A percentile compares a stretch with the other conserved stretches of the same genome.
phyloP scores from a whole-genome alignment of 2,329 filamentous ascomycete genomes.

The Blastomyces parvus region DNA sequence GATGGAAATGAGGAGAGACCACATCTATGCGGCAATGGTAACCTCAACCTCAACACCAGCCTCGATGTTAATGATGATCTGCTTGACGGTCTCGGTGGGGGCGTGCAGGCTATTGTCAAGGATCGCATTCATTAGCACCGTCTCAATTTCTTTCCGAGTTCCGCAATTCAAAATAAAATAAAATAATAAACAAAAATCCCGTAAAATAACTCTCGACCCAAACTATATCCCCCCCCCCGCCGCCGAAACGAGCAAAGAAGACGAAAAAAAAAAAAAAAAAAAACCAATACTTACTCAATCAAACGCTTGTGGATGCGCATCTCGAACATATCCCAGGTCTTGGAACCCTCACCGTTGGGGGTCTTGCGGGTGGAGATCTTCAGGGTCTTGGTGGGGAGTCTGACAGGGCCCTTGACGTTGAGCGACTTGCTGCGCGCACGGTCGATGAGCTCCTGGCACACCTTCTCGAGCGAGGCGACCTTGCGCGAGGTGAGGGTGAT shows the following conservation, averaged over 20 bases:
- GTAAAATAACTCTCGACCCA: too few species aligned
- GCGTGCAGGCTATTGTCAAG: conserved; percentile 61
- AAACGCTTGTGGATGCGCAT: conserved; percentile 99
- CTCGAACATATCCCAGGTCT: conserved; percentile 99
- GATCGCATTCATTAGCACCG: conserved; percentile 13
- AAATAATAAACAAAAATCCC: too few species aligned
- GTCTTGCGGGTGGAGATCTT: conserved; percentile 98
- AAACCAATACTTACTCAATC: conserved; percentile 60
- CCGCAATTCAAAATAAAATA: background rate
- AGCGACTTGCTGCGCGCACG: conserved; percentile 98
- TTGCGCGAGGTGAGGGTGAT: conserved; percentile 96
- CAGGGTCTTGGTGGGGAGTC: conserved; percentile 92
- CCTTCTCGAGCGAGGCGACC: conserved; percentile 92
- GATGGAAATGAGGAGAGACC: conserved; percentile 1
- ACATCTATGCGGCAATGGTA: conserved; percentile 43
- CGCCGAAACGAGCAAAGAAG: too few species aligned
- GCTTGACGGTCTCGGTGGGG: conserved; percentile 67
- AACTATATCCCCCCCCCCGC: too few species aligned
- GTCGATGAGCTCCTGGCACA: conserved; percentile 96
- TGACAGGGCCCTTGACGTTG: conserved; percentile 95
- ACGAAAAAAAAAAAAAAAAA: background rate
- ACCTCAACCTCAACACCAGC: conserved; percentile 46
- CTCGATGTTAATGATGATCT: conserved; percentile 48
- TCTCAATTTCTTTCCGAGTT: background rate
- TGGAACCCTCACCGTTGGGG: conserved; percentile 97